A percentile compares a stretch with the other conserved stretches of the same genome.
These are phyloP conservation scores for Colletotrichum magnum DNA, from an alignment of 2,329 filamentous ascomycete species.

Conservation along the genomic window DNA sequence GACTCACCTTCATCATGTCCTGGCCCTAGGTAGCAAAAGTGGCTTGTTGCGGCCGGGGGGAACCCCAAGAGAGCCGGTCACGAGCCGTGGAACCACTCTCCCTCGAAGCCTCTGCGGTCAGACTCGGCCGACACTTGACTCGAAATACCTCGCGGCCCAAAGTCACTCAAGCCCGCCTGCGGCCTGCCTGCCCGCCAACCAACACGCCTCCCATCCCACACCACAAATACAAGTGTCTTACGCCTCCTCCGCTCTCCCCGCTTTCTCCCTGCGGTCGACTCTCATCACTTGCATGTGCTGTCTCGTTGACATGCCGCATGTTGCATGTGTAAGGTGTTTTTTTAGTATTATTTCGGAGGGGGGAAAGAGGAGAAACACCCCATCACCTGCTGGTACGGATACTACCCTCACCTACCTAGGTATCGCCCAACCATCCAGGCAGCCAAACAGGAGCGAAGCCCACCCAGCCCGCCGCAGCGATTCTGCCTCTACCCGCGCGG, in stretches of 20 bases:
- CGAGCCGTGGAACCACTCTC: not conserved
- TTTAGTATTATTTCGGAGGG: no score
- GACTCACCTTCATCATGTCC: constrained; percentile 1
- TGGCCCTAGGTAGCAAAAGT: not conserved
- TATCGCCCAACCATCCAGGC: not conserved
- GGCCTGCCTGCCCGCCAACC: not conserved
- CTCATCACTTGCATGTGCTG: constrained; percentile 32
- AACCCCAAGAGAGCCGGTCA: not conserved
- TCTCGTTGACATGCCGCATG: constrained; percentile 20
- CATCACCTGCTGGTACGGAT: no score
- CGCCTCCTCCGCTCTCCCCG: constrained; percentile 5
- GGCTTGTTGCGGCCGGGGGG: constrained; percentile 7
- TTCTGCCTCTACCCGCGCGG: not conserved
- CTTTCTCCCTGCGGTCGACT: constrained; percentile 15
- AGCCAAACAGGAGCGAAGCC: not conserved
- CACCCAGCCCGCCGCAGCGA: not conserved
- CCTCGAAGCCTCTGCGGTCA: not conserved
- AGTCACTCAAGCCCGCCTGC: not conserved
- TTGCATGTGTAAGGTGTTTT: constrained; percentile 21
- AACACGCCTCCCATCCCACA: constrained; percentile 18
- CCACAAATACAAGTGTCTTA: constrained; percentile 9
- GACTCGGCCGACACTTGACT: not conserved
- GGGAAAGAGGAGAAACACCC: no score
- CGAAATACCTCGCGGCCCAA: constrained; percentile 12
- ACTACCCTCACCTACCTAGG: no score